Evolutionary conservation across 768 basidiomycete genomes (phyloP).

Genomic region (Russula sp.): DNA sequence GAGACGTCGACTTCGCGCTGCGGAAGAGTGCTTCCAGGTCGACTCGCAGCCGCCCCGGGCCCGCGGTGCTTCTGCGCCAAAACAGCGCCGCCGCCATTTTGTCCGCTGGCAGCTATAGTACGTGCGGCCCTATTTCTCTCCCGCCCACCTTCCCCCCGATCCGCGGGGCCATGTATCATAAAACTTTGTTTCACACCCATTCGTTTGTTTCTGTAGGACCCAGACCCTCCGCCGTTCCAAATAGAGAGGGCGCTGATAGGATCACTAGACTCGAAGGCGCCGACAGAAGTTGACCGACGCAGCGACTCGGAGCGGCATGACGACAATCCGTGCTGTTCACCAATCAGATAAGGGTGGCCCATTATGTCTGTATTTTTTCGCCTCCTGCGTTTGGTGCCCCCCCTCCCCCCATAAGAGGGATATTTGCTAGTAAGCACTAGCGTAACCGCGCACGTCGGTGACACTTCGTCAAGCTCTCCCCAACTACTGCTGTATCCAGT

Average conservation of each 20-base stretch:
- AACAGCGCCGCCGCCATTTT: conserved; percentile 42
- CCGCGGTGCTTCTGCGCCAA: conserved; percentile 59
- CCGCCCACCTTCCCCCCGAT: not conserved
- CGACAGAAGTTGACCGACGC: conserved; percentile 49
- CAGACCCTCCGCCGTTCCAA: conserved; percentile 38
- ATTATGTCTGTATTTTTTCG: not conserved
- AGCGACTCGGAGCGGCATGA: conserved; percentile 38
- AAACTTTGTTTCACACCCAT: not conserved
- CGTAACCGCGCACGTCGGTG: not conserved
- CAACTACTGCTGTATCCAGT: conserved; percentile 45
- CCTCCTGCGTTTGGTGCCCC: not conserved
- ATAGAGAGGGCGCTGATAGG: conserved; percentile 39
- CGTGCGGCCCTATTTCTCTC: conserved; percentile 4
- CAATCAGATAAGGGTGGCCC: conserved; percentile 59
- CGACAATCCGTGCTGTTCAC: conserved; percentile 57
- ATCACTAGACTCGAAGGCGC: conserved; percentile 50
- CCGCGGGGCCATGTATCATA: not conserved
- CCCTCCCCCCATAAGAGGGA: conserved; percentile 28
- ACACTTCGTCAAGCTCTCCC: not conserved
- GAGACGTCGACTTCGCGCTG: conserved; percentile 51
- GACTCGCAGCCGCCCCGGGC: conserved; percentile 45
- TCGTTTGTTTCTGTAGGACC: conserved; percentile 36
- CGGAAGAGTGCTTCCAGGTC: conserved; percentile 45
- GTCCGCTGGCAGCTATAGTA: conserved; percentile 54
- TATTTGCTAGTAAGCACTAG: conserved; percentile 40